Base-by-base conservation (phyloP, 768 basidiomycete species). In the Collybia sp. region DNA sequence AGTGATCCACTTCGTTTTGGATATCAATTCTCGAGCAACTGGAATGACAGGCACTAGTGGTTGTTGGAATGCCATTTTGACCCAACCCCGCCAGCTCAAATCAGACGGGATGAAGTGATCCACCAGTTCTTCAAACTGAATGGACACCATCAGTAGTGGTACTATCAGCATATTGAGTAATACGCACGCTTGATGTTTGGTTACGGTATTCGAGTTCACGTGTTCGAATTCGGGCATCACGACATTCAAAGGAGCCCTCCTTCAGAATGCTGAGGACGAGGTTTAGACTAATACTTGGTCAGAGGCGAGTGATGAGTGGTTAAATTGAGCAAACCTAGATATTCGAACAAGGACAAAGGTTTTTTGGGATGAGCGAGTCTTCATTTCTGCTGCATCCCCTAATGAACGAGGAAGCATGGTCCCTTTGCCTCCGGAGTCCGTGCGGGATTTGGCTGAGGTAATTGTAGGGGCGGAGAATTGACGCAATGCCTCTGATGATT, bases 211-310 rank as follows among this genome's bases (percentile, higher is more conserved):
- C 83, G 35, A 95, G 71, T 42, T 82, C 79, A 30, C 89, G 82
- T 4, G 90, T 92, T 49, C 80, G 79, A 60, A 93, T 88, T 30
- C 77, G 78, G 9, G 85, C 87, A 52, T 88, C 85, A 15, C 79
- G 80, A 50, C 83, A 90, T 44, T 88, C 83, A 58, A 96, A 88
- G 12, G 92, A 92, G 44, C 86, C 86, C 50, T 85, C 83, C 58
- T 88, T 88, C 62, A 82, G 79, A 52, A 89, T 83, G 57, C 87
- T 92, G 43, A 93, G 59, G 40, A 90, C 64, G 15, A 92, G 63
- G 52, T 86, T 79, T 39, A 88, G 69, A 56, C 87, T 89, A 43
- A 42, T 9, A 42, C 4, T 15, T 31, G 37, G 19, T 39, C 5
- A 15, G 45, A 10, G 40, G 34, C 38, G 42, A 36, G 61, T 35